Conservation (phyloP, 441 rosid genomes). For the Croton laevigatus region DNA sequence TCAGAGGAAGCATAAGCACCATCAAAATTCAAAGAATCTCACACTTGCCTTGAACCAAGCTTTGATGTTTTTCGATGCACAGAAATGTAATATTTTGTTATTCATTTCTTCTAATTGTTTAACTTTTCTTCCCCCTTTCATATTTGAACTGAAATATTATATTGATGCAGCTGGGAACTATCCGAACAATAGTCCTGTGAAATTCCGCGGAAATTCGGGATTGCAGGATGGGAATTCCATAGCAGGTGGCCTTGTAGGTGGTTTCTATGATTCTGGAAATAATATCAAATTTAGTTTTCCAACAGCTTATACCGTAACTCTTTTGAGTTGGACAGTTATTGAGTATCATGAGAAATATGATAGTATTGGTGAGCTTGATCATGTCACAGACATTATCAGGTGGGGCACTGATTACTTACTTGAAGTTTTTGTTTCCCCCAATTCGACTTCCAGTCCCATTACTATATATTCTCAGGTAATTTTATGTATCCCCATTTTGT, state of each 20-base stretch:
- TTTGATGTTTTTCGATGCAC: slow-evolving; percentile 59
- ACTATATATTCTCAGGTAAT: slow-evolving; percentile 58
- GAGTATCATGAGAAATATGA: slow-evolving; percentile 57
- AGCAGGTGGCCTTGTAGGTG: slow-evolving; percentile 41
- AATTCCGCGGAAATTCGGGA: slow-evolving; percentile 53
- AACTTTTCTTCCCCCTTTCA: neutral
- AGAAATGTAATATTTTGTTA: slow-evolving; percentile 39
- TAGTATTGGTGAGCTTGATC: slow-evolving; percentile 52
- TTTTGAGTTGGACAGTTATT: slow-evolving; percentile 63
- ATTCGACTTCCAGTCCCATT: slow-evolving; percentile 24
- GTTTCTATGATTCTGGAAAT: slow-evolving; percentile 65
- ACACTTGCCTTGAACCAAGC: slow-evolving; percentile 53
- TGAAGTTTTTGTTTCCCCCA: slow-evolving; percentile 37
- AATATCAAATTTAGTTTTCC: slow-evolving; percentile 61
- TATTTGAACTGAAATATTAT: neutral
- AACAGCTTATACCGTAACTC: slow-evolving; percentile 51
- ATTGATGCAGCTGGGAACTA: slow-evolving; percentile 45
- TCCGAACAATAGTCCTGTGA: slow-evolving; percentile 44
- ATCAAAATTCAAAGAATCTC: slow-evolving; percentile 41
- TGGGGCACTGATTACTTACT: slow-evolving; percentile 67
- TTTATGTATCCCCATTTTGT: neutral
- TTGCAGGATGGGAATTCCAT: slow-evolving; percentile 42
- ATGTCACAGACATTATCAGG: slow-evolving; percentile 51
- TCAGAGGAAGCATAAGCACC: slow-evolving; percentile 31
- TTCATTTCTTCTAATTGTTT: neutral